These are phyloP conservation scores for Mrakiaceae sp. DNA, from an alignment of 1,284 basidiomycete species.

Conservation along the genomic window DNA sequence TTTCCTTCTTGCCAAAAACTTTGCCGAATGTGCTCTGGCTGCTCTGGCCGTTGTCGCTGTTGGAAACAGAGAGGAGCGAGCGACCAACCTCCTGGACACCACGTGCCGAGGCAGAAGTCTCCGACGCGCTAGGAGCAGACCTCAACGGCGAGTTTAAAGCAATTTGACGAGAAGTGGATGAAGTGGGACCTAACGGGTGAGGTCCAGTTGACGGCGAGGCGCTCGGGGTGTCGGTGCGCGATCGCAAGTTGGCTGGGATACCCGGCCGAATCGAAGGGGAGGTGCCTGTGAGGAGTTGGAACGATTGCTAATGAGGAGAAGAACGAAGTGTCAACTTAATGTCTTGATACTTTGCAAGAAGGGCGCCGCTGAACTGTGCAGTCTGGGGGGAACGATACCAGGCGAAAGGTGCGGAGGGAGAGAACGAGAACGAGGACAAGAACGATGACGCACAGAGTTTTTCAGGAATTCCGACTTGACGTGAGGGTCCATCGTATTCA, in stretches of 20 bases:
- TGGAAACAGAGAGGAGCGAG: background rate
- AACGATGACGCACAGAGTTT: constrained; percentile 10
- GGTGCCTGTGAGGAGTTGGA: constrained; percentile 1
- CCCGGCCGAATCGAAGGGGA: background rate
- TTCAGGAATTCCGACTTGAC: constrained; percentile 14
- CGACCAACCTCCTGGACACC: background rate
- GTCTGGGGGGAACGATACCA: background rate
- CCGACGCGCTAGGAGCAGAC: background rate
- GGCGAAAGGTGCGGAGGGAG: background rate
- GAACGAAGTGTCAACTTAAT: background rate
- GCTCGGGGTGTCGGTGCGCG: background rate
- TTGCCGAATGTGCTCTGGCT: background rate
- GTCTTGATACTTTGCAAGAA: too few species aligned
- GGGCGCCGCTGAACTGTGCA: too few species aligned
- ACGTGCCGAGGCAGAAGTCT: background rate
- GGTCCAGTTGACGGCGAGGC: background rate
- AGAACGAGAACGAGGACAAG: background rate
- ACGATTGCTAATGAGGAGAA: constrained; percentile 12
- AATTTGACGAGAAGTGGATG: background rate
- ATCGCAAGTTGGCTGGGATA: background rate
- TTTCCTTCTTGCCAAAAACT: background rate
- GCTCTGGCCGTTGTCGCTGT: background rate
- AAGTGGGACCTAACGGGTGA: background rate
- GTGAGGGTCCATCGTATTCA: constrained; percentile 16
- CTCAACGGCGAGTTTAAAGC: background rate